Evolutionary conservation across 148 eudicot species (phyloP).

Genomic region (Cornus controversa): DNA sequence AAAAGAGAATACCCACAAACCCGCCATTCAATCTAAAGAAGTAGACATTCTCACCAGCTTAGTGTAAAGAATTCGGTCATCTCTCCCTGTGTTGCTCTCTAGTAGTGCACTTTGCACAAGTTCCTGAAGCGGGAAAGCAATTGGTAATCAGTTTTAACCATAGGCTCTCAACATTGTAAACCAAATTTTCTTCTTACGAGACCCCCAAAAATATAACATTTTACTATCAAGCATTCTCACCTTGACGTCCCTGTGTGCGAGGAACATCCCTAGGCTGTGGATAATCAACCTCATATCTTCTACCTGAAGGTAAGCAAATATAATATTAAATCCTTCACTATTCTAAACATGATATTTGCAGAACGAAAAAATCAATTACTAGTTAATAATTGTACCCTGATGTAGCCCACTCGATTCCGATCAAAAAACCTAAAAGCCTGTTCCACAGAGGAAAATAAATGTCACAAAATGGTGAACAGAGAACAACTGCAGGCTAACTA

Average conservation of each 20-base stretch:
- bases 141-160: background rate
- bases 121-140: conserved; percentile 45
- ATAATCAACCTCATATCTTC: conserved; percentile 88
- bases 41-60: conserved; percentile 68
- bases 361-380: background rate
- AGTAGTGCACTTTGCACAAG: conserved; percentile 94
- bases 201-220: background rate
- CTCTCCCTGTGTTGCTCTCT: conserved; percentile 91
- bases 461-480: background rate
- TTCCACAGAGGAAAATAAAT: conserved; percentile 1
- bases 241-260: conserved; percentile 90
- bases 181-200: background rate
- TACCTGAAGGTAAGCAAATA: conserved; percentile 42
- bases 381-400: conserved; percentile 53
- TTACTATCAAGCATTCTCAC: conserved; percentile 30
- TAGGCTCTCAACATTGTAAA: too few species aligned
- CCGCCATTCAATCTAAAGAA: conserved; percentile 11
- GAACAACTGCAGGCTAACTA: background rate
- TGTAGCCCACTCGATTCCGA: conserved; percentile 81
- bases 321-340: background rate
- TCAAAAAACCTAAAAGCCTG: conserved; percentile 99
- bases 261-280: conserved; percentile 83
- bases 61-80: conserved; percentile 76
- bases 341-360: background rate
- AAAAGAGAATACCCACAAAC: background rate